phyloP scores from a whole-genome alignment of 2,329 filamentous ascomycete genomes.

The Zelopaecilomyces penicillatus region DNA sequence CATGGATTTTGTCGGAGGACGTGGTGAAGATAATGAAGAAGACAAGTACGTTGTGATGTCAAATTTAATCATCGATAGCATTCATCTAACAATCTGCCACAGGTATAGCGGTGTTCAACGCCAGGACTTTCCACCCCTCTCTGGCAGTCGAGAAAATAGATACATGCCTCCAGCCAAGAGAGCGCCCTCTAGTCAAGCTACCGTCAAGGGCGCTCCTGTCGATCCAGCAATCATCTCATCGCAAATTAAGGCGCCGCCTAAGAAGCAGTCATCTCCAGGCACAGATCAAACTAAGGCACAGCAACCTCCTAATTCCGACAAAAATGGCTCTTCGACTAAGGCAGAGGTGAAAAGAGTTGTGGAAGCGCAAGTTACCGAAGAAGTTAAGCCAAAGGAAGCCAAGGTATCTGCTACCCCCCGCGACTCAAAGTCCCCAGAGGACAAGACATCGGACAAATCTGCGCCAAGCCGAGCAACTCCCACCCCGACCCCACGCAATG shows the following conservation, averaged over 20 bases:
- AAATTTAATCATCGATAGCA: neutral
- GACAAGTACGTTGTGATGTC: slow-evolving; percentile 61
- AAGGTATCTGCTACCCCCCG: slow-evolving; percentile 25
- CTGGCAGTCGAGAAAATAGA: slow-evolving; percentile 48
- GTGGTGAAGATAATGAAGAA: slow-evolving; percentile 76
- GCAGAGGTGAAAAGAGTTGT: slow-evolving; percentile 16
- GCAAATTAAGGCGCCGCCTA: slow-evolving; percentile 50
- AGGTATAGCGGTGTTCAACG: slow-evolving; percentile 90
- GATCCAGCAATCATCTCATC: slow-evolving; percentile 88
- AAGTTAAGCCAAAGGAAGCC: slow-evolving; percentile 22
- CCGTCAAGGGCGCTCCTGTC: slow-evolving; percentile 66
- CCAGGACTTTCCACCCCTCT: slow-evolving; percentile 61
- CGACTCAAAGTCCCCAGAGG: slow-evolving; percentile 24
- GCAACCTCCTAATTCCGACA: slow-evolving; percentile 15
- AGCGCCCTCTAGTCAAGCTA: slow-evolving; percentile 65
- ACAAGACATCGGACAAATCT: slow-evolving; percentile 20
- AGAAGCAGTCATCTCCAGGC: slow-evolving; percentile 25
- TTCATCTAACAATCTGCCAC: slow-evolving; percentile 13
- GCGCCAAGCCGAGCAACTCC: slow-evolving; percentile 11
- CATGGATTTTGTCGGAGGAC: slow-evolving; percentile 55
- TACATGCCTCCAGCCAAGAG: slow-evolving; percentile 88
- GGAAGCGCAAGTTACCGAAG: slow-evolving; percentile 19
- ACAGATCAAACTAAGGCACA: slow-evolving; percentile 1
- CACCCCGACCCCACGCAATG: slow-evolving; percentile 2
- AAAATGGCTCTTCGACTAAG: slow-evolving; percentile 23